Evolutionary conservation across 2,329 filamentous ascomycete genomes (phyloP).

Genomic region (Scleromitrula shiraiana): DNA sequence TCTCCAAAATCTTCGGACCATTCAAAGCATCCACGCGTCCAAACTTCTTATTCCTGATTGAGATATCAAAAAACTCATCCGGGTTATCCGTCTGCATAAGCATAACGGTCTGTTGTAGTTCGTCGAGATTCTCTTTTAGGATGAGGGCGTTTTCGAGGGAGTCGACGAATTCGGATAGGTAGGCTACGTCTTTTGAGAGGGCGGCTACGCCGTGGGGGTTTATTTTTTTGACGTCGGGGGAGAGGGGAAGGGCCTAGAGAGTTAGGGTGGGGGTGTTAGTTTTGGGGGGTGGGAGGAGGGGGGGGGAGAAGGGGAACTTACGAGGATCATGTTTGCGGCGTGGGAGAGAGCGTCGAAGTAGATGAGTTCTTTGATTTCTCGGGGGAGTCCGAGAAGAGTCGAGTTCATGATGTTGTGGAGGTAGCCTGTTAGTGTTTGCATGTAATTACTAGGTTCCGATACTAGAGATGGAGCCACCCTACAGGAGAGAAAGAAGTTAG

Average conservation of each 20-base stretch:
- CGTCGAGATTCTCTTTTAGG: slow-evolving; percentile 80
- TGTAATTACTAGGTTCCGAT: slow-evolving; percentile 79
- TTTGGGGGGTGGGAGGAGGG: background rate
- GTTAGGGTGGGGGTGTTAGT: background rate
- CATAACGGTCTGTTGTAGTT: slow-evolving; percentile 85
- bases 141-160: slow-evolving; percentile 78
- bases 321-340: slow-evolving; percentile 76
- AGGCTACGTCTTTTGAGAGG: slow-evolving; percentile 74
- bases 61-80: slow-evolving; percentile 96
- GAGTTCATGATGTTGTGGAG: slow-evolving; percentile 95
- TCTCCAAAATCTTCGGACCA: slow-evolving; percentile 83
- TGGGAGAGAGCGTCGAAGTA: slow-evolving; percentile 95
- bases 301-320: slow-evolving; percentile 31
- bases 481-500: slow-evolving; percentile 8
- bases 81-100: slow-evolving; percentile 82
- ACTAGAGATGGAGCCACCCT: slow-evolving; percentile 52
- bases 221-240: slow-evolving; percentile 72
- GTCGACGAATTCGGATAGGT: slow-evolving; percentile 79
- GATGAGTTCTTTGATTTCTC: slow-evolving; percentile 94
- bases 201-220: slow-evolving; percentile 78
- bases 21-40: slow-evolving; percentile 86
- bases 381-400: slow-evolving; percentile 83
- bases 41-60: slow-evolving; percentile 85
- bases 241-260: slow-evolving; percentile 39
- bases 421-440: slow-evolving; percentile 89